phyloP scores from a whole-genome alignment of 805 yeast species.

The Candida ortonii region DNA sequence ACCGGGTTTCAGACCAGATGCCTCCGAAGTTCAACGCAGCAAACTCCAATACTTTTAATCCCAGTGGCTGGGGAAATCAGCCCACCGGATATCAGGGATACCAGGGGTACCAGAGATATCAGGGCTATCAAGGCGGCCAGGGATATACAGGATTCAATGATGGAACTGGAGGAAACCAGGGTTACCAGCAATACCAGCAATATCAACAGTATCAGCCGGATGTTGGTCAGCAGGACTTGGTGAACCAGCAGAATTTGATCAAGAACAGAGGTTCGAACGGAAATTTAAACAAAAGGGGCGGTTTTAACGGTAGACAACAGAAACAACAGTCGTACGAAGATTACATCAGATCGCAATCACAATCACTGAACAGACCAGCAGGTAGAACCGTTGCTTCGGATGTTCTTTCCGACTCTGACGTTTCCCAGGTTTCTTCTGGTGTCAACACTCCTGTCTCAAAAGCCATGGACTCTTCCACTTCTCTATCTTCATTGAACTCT shows the following conservation, averaged over 20 bases:
- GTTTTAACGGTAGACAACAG: constrained; percentile 11
- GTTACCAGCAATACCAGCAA: constrained; percentile 11
- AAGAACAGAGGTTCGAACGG: constrained; percentile 12
- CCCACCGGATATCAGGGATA: constrained; percentile 29
- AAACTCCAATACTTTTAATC: constrained; percentile 32
- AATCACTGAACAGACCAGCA: constrained; percentile 13
- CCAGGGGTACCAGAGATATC: constrained; percentile 28
- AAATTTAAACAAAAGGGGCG: constrained; percentile 13
- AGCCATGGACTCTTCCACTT: constrained; percentile 52
- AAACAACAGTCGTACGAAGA: constrained; percentile 46
- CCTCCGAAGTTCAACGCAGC: constrained; percentile 44
- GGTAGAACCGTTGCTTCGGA: constrained; percentile 20
- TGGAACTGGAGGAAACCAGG: constrained; percentile 12
- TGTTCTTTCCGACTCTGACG: constrained; percentile 14
- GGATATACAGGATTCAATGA: neutral
- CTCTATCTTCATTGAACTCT: constrained; percentile 62
- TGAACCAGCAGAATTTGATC: constrained; percentile 1
- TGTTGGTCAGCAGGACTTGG: constrained; percentile 1
- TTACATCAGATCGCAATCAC: constrained; percentile 45
- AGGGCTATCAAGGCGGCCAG: constrained; percentile 17
- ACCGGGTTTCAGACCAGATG: too few relatives aligned
- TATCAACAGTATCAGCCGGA: constrained; percentile 12
- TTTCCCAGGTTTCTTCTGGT: constrained; percentile 33
- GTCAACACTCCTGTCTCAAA: constrained; percentile 26
- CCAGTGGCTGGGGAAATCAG: constrained; percentile 26